These are phyloP conservation scores for Ganoderma lingzhi DNA, from an alignment of 1,284 basidiomycete genomes.

Conservation along the genomic window DNA sequence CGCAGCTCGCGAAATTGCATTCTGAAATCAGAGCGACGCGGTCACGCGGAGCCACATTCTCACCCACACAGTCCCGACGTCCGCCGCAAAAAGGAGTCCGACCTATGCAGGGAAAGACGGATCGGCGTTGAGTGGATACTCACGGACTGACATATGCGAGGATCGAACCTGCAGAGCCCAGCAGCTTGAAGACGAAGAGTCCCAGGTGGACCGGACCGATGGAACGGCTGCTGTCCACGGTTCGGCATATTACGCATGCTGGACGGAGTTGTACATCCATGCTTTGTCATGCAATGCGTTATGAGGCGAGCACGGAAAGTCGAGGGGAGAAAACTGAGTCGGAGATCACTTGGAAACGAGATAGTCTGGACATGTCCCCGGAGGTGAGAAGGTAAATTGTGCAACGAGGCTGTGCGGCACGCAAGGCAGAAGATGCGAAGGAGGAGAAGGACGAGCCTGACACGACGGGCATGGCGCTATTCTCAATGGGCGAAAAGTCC, in stretches of 20 bases:
- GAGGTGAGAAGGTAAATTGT: not conserved
- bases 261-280: conserved; percentile 3
- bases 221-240: not conserved
- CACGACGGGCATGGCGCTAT: too few relatives aligned
- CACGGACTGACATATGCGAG: not conserved
- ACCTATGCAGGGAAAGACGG: not conserved
- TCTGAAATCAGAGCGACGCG: not conserved
- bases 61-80: not conserved
- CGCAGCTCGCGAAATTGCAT: not conserved
- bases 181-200: not conserved
- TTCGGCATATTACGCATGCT: conserved; percentile 10
- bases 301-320: not conserved
- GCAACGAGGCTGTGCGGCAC: not conserved
- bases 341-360: not conserved
- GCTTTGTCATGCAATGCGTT: conserved; percentile 17
- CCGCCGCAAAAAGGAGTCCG: not conserved
- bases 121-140: conserved; percentile 1
- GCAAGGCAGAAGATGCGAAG: not conserved
- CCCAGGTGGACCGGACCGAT: not conserved
- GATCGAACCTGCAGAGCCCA: not conserved
- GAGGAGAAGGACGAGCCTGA: not conserved
- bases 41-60: not conserved
- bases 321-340: not conserved
- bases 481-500: too few relatives aligned
- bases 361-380: not conserved